phyloP scores from a whole-genome alignment of 2,329 filamentous ascomycete genomes.

The Neocucurbitaria cava region DNA sequence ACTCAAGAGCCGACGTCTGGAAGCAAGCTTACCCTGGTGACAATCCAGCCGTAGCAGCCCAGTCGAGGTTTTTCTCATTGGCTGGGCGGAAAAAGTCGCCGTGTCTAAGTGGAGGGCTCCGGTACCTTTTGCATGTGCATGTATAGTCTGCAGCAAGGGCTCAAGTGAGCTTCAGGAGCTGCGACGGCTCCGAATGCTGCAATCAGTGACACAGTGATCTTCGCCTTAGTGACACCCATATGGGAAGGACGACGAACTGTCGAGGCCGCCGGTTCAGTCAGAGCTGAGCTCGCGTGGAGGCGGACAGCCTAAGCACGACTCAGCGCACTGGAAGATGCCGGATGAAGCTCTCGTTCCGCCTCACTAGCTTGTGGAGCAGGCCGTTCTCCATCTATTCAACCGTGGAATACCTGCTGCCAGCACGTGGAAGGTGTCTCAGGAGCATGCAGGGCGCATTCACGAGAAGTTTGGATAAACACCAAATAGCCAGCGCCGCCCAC shows the following conservation, averaged over 20 bases:
- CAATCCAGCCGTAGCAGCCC: conserved; percentile 13
- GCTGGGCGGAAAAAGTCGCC: conserved; percentile 26
- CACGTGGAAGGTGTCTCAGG: conserved; percentile 15
- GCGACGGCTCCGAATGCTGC: conserved; percentile 12
- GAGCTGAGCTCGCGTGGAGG: conserved; percentile 12
- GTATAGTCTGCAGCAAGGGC: conserved; percentile 19
- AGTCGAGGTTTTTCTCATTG: conserved; percentile 32
- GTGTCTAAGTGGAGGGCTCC: conserved; percentile 25
- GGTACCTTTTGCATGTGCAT: conserved; percentile 25
- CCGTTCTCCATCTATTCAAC: conserved; percentile 13
- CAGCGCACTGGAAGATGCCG: conserved; percentile 13
- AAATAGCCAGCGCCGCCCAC: conserved; percentile 3
- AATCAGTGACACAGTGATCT: background rate
- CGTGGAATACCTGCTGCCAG: conserved; percentile 16
- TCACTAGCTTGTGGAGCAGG: conserved; percentile 13
- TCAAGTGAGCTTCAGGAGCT: conserved; percentile 14
- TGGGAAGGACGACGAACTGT: background rate
- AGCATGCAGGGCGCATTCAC: conserved; percentile 11
- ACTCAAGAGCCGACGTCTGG: too few relatives aligned
- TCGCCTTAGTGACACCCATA: background rate
- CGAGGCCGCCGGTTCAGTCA: conserved; percentile 6
- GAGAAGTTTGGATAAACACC: conserved; percentile 4
- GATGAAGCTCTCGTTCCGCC: conserved; percentile 14
- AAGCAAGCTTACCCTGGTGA: conserved; percentile 16
- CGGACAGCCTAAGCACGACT: conserved; percentile 14